A percentile compares a stretch with the other conserved stretches of the same genome.
phyloP scores from a whole-genome alignment of 2,329 filamentous ascomycete genomes.

The Bretziella fagacearum region DNA sequence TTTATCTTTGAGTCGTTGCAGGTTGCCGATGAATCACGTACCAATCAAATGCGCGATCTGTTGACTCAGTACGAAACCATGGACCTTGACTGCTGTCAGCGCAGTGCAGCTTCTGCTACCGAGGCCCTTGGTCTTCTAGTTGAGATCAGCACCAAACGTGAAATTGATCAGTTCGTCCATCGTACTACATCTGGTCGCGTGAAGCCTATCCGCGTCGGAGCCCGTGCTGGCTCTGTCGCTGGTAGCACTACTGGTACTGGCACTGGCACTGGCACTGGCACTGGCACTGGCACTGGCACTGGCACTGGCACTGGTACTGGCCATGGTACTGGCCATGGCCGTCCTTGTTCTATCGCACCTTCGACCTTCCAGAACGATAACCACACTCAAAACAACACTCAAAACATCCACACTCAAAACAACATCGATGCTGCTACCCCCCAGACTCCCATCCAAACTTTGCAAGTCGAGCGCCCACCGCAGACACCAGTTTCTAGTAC shows the following conservation, averaged over 20 bases:
- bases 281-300: constrained; percentile 18
- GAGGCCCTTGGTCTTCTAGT: constrained; percentile 66
- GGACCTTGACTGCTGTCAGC: constrained; percentile 73
- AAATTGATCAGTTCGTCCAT: constrained; percentile 58
- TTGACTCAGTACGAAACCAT: constrained; percentile 88
- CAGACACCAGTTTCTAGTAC: constrained; percentile 11
- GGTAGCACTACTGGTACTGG: background rate
- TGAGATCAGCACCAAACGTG: constrained; percentile 70
- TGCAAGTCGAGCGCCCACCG: constrained; percentile 2
- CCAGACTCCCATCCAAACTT: background rate
- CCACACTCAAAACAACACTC: background rate
- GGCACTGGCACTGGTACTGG: background rate
- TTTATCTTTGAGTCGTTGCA: constrained; percentile 91
- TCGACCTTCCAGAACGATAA: constrained; percentile 1
- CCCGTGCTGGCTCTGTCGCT: constrained; percentile 15
- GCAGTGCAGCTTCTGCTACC: constrained; percentile 56
- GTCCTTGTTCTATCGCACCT: background rate
- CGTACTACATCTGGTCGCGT: constrained; percentile 27
- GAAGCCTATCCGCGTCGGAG: constrained; percentile 14
- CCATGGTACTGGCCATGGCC: background rate
- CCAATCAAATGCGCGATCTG: constrained; percentile 79
- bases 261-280: no score
- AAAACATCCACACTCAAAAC: background rate
- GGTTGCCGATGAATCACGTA: constrained; percentile 69
- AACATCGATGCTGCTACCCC: no score